Conservation (phyloP, 371 early-diverging fungal genomes). For the Fennellomyces sp. region DNA sequence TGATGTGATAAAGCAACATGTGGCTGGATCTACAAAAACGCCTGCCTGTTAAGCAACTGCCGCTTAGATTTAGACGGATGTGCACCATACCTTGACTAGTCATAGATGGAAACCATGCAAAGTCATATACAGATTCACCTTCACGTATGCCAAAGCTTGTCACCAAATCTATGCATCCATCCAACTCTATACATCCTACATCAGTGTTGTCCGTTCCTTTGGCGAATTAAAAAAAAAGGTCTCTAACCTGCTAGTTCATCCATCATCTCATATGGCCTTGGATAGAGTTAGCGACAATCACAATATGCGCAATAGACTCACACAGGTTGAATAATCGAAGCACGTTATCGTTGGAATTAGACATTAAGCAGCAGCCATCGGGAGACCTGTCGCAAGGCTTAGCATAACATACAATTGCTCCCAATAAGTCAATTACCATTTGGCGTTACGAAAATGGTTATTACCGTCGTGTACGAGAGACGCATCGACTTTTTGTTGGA, state of each 20-base stretch:
- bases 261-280: background rate
- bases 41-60: background rate
- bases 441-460: conserved; percentile 36
- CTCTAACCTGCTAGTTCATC: conserved; percentile 15
- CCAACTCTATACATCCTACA: too few species aligned
- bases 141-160: conserved; percentile 38
- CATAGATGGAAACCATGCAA: conserved; percentile 74
- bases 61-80: background rate
- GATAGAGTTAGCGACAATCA: background rate
- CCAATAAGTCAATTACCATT: conserved; percentile 28
- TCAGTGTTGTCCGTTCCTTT: too few species aligned
- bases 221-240: conserved; percentile 9
- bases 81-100: conserved; percentile 46
- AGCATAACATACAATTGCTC: background rate
- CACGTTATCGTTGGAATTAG: conserved; percentile 64
- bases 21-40: conserved; percentile 66
- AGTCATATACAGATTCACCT: conserved; percentile 68
- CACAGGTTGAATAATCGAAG: conserved; percentile 63
- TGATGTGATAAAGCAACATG: conserved; percentile 67
- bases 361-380: conserved; percentile 65
- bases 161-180: background rate
- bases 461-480: conserved; percentile 19
- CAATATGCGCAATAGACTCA: background rate
- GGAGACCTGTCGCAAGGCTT: conserved; percentile 53
- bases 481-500: conserved; percentile 18